A percentile compares a stretch with the other conserved stretches of the same genome.
These are phyloP conservation scores for Zalerion maritima DNA, from an alignment of 495 filamentous ascomycete genomes.

Conservation along the genomic window DNA sequence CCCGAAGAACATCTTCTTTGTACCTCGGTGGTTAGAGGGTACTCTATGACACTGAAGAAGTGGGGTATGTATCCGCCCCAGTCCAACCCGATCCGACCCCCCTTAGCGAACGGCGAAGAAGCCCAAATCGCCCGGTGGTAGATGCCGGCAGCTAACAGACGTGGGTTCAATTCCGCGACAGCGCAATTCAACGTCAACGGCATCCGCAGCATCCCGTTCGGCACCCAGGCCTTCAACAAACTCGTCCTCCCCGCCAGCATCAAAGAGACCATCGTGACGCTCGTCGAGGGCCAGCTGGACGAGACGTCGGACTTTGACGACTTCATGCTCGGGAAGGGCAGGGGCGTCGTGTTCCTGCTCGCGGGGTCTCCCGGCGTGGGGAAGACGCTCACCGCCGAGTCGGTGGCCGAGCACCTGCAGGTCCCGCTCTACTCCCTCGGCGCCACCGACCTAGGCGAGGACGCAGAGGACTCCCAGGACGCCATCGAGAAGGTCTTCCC, in stretches of 20 bases:
- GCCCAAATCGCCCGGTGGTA: too few relatives aligned
- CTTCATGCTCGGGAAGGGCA: conserved; percentile 38
- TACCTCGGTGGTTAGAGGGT: conserved; percentile 13
- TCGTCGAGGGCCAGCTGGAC: conserved; percentile 25
- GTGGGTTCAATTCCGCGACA: too few relatives aligned
- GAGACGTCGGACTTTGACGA: conserved; percentile 48
- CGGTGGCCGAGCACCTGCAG: conserved; percentile 31
- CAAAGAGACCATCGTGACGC: conserved; percentile 37
- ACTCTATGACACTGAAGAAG: conserved; percentile 15
- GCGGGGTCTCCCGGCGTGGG: conserved; percentile 45
- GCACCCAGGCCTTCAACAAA: conserved; percentile 34
- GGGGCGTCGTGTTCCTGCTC: conserved; percentile 36
- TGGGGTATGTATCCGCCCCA: too few relatives aligned
- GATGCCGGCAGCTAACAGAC: too few relatives aligned
- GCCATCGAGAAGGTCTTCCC: conserved; percentile 34
- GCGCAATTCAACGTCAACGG: conserved; percentile 20
- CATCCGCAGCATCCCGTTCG: conserved; percentile 26
- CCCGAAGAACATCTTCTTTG: conserved; percentile 13
- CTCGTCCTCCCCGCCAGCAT: conserved; percentile 36
- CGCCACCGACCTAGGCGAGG: conserved; percentile 38
- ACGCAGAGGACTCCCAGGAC: conserved; percentile 18
- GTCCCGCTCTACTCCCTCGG: conserved; percentile 41
- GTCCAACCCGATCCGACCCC: too few relatives aligned
- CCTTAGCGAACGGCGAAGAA: too few relatives aligned
- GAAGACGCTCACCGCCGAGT: conserved; percentile 45